Evolutionary conservation across 345 rosid genomes (phyloP), one percentile per base, ranked within the genome.

Genomic region (Eucalyptus rudis): DNA sequence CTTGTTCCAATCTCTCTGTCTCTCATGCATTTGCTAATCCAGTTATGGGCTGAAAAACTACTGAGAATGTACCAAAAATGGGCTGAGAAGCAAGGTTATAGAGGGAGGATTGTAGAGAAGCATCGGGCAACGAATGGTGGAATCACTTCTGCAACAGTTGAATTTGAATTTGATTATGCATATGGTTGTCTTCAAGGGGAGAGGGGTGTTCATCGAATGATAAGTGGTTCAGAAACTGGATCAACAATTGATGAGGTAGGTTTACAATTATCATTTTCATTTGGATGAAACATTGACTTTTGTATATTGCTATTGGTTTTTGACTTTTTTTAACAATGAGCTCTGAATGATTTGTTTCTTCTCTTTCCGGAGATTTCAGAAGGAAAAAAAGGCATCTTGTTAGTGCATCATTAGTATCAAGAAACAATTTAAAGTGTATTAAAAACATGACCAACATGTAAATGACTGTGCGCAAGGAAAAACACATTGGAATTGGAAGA

Each of bases 111-210:
- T 27, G 96, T 93, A 71, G 95, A 95, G 93, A 95, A 92, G 91
- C 56, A 68, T 86, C 88, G 43, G 86, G 88, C 92, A 54, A 56
- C 36, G 83, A 90, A 93, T 33, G 92, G 92, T 13, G 93, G 95
- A 45, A 54, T 96, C 89, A 83, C 52, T 58, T 93, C 93, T n/a
- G 99, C 94, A 29, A 89, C 96, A 17, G 88, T 94, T 84, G 99
- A 97, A 90, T 95, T 96, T 84, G 99, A 96, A 91, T 94, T 93
- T 81, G 94, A 94, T 89, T 93, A 89, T 91, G 97, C 97, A 71
- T 97, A 94, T 52, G 98, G 99, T 52, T 95, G 94, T 93, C 96
- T 97, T 87, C 93, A 90, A 50, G 98, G 98, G 44, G 99, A 97
- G 94, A 90, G 88, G 88, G 98, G 99, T 47, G 81, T 94, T 85